Percentiles rank a stretch among this genome's conserved stretches.
phyloP scores from a whole-genome alignment of 176 grass and related monocot genomes.

The Microstegium vimineum region DNA sequence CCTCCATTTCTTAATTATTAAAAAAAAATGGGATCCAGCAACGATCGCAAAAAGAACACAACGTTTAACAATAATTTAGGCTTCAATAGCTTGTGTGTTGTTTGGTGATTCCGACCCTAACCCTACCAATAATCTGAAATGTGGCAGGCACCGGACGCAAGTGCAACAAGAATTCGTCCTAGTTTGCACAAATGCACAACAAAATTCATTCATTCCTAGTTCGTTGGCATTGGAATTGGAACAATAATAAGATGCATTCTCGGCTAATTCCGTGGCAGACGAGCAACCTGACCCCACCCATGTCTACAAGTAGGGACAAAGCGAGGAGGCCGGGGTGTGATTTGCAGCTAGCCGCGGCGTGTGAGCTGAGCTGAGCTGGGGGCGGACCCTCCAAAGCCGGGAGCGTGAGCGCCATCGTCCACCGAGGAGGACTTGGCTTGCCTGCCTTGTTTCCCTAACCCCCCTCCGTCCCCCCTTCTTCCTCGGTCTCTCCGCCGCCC shows the following conservation, averaged over 20 bases:
- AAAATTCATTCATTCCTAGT: neutral
- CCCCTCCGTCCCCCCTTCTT: neutral
- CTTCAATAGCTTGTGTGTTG: neutral
- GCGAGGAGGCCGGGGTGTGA: too few species aligned
- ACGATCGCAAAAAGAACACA: too few species aligned
- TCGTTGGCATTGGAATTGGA: neutral
- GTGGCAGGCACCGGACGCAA: neutral
- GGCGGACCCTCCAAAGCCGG: slow-evolving; percentile 27
- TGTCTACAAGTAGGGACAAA: neutral
- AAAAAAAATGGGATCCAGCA: too few species aligned
- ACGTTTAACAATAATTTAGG: neutral
- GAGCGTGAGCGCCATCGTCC: neutral
- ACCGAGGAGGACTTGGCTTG: too few species aligned
- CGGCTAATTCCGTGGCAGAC: too few species aligned
- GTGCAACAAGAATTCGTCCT: neutral
- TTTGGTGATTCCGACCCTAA: too few species aligned
- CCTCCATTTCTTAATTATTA: too few species aligned
- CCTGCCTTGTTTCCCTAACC: slow-evolving; percentile 25
- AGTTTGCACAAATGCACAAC: neutral
- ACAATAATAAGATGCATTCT: too few species aligned
- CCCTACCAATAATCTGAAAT: too few species aligned
- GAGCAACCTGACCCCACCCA: neutral
- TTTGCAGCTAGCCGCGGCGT: neutral
- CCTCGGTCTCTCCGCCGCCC: slow-evolving; percentile 53
- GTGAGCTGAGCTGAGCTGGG: too few species aligned